phyloP scores from a whole-genome alignment of 192 early-diverging fungal species.

The Entomortierella lignicola region DNA sequence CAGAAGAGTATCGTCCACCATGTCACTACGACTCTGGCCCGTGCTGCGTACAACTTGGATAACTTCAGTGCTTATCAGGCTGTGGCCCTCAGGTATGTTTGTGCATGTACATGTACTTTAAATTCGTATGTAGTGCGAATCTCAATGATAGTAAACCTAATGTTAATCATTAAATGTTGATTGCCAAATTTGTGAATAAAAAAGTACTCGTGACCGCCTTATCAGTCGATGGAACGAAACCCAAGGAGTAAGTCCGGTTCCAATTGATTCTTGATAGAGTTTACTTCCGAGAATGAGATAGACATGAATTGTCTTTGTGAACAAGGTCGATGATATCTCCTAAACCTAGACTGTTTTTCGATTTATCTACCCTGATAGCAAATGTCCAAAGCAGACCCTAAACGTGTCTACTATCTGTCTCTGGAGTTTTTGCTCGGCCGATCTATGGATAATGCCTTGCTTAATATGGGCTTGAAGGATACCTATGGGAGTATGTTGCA shows the following conservation, averaged over 20 bases:
- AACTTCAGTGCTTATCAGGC: constrained; percentile 94
- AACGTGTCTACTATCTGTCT: constrained; percentile 98
- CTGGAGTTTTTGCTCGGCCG: constrained; percentile 97
- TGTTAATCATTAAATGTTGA: too few relatives aligned
- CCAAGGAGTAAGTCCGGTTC: constrained; percentile 72
- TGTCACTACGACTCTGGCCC: constrained; percentile 89
- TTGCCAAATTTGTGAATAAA: not conserved
- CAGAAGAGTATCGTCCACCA: constrained; percentile 91
- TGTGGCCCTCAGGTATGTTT: constrained; percentile 81
- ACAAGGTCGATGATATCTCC: too few relatives aligned
- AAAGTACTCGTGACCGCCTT: constrained; percentile 90
- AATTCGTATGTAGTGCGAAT: not conserved
- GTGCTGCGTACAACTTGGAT: constrained; percentile 91
- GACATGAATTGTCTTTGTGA: too few relatives aligned
- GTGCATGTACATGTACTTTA: not conserved
- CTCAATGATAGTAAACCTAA: too few relatives aligned
- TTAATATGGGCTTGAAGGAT: constrained; percentile 87
- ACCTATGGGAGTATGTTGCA: constrained; percentile 71
- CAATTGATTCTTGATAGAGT: too few relatives aligned
- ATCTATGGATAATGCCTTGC: constrained; percentile 96
- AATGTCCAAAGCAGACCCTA: constrained; percentile 83
- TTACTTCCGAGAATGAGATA: too few relatives aligned
- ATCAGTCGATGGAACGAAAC: constrained; percentile 96
- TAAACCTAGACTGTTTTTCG: not conserved
- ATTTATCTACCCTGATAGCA: constrained; percentile 32